Base-by-base conservation (phyloP, 805 yeast species). In the Schizosaccharomyces octosporus region DNA sequence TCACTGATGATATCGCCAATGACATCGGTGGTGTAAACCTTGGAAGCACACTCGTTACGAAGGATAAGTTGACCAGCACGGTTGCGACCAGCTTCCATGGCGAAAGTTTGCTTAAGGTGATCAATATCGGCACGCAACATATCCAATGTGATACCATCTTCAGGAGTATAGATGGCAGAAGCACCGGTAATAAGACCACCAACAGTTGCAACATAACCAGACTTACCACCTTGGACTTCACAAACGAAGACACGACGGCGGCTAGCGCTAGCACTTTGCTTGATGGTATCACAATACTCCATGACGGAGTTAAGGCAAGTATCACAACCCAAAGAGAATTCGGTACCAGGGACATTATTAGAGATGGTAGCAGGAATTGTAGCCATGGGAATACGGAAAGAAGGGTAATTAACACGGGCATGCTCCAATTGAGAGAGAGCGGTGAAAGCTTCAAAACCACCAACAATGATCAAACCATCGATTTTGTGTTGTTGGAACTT, bases 331-430 rank as follows among this genome's bases (percentile, higher is more conserved):
- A 93, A 74, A 0, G 97, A 88, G 72, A 88, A 88, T 73, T 93
- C 97, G 1, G 97, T 84, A 63, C 98, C 99, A n/a, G 99, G 98
- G 60, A 93, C 97, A 67, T 93, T 93, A 75, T 93, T 93, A 19
- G 97, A 88, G 65, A 93, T 87, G 1, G 98, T 93, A 2, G 97
- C 90, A 11, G 98, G 98, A 66, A 93, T 78, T 67, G 87, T 81
- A 54, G 86, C 85, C 86, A 90, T 83, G 64, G 98, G 98, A 66
- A 93, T 88, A 72, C 90, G 81, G 75, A 93, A 86, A 36, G 90
- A 82, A 55, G 98, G 97, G 74, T 87, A 93, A 63, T 80, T 74
- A 17, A 70, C 66, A 72, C 96, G 81, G 41, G 93, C 87, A 66
- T 78, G 77, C 66, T 85, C 84, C 66, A 93, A 78, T 75, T 88